A percentile compares a stretch with the other conserved stretches of the same genome.
These are phyloP conservation scores for Prillingera fragicola DNA, from an alignment of 1,284 basidiomycete genomes.

Conservation along the genomic window DNA sequence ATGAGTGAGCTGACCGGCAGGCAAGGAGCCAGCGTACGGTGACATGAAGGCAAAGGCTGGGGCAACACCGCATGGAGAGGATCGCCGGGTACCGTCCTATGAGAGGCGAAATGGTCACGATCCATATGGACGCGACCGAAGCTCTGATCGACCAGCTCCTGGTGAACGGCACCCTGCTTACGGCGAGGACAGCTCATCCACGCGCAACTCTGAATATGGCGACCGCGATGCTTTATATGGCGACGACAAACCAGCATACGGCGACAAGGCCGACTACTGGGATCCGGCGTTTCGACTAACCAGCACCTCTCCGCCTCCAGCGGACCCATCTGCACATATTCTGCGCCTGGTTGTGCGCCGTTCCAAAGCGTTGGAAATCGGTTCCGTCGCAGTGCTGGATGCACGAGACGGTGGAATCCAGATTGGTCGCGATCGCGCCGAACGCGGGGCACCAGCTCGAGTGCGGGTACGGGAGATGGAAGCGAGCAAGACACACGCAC, in stretches of 20 bases:
- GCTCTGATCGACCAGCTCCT: constrained; percentile 15
- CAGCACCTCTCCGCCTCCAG: background rate
- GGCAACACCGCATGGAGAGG: background rate
- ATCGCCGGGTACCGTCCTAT: background rate
- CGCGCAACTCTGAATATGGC: too few relatives aligned
- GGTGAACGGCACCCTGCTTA: too few relatives aligned
- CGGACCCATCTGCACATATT: constrained; percentile 20
- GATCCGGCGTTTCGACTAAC: background rate
- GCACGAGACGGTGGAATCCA: constrained; percentile 38
- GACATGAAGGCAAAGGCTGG: background rate
- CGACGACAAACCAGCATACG: too few relatives aligned
- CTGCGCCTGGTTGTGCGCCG: constrained; percentile 38
- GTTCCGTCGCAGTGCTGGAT: constrained; percentile 40
- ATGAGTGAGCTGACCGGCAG: background rate
- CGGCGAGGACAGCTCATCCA: too few relatives aligned
- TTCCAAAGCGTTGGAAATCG: constrained; percentile 20
- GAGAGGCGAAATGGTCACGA: background rate
- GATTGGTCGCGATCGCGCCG: constrained; percentile 40
- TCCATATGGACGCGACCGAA: background rate
- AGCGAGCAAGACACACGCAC: constrained; percentile 45
- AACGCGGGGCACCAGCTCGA: constrained; percentile 28
- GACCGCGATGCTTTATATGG: too few relatives aligned
- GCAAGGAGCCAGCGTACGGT: background rate
- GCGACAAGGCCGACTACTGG: background rate
- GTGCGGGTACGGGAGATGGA: constrained; percentile 45